phyloP scores from a whole-genome alignment of 768 basidiomycete genomes.

The Lepiota subincarnata region DNA sequence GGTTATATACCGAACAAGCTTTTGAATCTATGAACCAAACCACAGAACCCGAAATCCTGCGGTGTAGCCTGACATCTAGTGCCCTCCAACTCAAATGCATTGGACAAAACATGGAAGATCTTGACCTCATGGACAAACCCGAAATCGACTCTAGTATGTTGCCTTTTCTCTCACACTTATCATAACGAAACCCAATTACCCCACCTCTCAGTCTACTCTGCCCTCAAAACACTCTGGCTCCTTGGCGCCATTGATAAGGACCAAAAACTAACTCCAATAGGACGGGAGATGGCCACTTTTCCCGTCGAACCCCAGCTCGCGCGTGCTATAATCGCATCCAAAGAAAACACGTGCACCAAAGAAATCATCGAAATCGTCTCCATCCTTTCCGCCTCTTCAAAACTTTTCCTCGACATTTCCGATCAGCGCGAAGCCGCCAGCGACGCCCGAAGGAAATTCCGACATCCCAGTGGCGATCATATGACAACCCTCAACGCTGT shows the following conservation, averaged over 20 bases:
- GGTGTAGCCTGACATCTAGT: constrained; percentile 80
- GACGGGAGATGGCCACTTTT: constrained; percentile 83
- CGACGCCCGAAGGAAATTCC: constrained; percentile 73
- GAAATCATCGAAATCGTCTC: constrained; percentile 87
- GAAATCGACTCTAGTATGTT: constrained; percentile 67
- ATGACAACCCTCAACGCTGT: constrained; percentile 85
- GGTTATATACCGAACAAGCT: constrained; percentile 83
- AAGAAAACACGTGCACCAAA: constrained; percentile 61
- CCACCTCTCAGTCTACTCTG: constrained; percentile 46
- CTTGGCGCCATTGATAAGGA: constrained; percentile 73
- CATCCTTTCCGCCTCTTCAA: constrained; percentile 74
- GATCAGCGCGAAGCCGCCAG: constrained; percentile 71
- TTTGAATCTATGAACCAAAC: constrained; percentile 64
- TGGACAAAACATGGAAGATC: constrained; percentile 70
- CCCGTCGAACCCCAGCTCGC: constrained; percentile 88
- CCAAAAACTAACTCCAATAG: constrained; percentile 64
- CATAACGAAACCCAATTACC: background rate
- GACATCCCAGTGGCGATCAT: constrained; percentile 86
- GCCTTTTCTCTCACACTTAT: background rate
- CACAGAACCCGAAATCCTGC: constrained; percentile 85
- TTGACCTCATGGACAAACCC: constrained; percentile 89
- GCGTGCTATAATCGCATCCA: constrained; percentile 75
- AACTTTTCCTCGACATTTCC: constrained; percentile 73
- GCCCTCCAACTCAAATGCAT: constrained; percentile 85
- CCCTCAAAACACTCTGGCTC: constrained; percentile 69